These are phyloP conservation scores for Penicillium verrucosum DNA, from an alignment of 2,329 filamentous ascomycete species.

Conservation along the genomic window DNA sequence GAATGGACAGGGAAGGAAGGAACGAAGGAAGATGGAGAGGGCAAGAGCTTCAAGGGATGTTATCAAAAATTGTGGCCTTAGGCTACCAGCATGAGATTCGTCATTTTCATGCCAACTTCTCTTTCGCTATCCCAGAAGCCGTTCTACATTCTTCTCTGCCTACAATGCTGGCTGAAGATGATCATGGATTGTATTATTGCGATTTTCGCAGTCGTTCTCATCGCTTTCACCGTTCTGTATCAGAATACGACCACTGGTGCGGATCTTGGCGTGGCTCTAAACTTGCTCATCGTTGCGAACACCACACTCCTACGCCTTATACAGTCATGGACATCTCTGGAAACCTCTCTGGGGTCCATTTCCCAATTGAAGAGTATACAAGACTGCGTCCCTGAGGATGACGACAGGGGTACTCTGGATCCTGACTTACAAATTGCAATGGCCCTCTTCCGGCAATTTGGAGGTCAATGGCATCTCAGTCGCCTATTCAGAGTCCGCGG, in stretches of 20 bases:
- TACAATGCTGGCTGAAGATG: not conserved
- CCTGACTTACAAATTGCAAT: not conserved
- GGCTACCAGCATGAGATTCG: too few species aligned
- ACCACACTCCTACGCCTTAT: conserved; percentile 1
- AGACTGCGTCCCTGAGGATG: not conserved
- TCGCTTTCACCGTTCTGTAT: not conserved
- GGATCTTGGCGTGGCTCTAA: conserved; percentile 1
- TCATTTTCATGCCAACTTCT: too few species aligned
- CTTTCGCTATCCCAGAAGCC: not conserved
- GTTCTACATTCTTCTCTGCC: not conserved
- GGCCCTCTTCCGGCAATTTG: not conserved
- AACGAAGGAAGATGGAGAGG: too few species aligned
- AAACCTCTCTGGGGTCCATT: not conserved
- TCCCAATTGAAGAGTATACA: not conserved
- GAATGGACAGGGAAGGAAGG: not conserved
- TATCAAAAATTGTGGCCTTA: too few species aligned
- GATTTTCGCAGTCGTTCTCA: not conserved
- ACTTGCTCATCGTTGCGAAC: conserved; percentile 7
- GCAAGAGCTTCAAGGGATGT: too few species aligned
- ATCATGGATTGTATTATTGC: not conserved
- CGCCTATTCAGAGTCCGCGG: not conserved
- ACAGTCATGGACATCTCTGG: not conserved
- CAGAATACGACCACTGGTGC: not conserved
- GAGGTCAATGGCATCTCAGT: not conserved
- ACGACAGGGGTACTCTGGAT: not conserved